Evolutionary conservation across 1,284 basidiomycete species (phyloP).

Genomic region (Boletellus dicymbophilus): DNA sequence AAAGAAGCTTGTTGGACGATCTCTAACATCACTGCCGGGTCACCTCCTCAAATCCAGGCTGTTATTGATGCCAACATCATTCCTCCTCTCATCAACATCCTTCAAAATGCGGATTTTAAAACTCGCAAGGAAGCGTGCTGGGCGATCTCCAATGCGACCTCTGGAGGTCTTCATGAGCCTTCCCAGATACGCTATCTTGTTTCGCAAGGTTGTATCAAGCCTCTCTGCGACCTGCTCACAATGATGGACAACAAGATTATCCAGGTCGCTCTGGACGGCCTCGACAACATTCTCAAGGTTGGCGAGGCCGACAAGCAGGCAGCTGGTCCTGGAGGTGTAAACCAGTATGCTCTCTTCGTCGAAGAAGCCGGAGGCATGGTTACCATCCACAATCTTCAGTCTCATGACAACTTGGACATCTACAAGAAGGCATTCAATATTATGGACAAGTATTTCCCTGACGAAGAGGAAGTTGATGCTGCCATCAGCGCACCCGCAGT

Average conservation of each 20-base stretch:
- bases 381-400: slow-evolving; percentile 98
- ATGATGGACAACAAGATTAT: slow-evolving; percentile 99
- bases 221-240: slow-evolving; percentile 92
- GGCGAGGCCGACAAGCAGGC: slow-evolving; percentile 95
- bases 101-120: slow-evolving; percentile 98
- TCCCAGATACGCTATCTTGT: slow-evolving; percentile 98
- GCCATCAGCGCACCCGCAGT: slow-evolving; percentile 82
- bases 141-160: slow-evolving; percentile 99
- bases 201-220: slow-evolving; percentile 97
- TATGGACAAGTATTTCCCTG: slow-evolving; percentile 96
- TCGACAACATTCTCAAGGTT: slow-evolving; percentile 99
- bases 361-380: slow-evolving; percentile 99
- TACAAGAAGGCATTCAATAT: slow-evolving; percentile 99
- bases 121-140: slow-evolving; percentile 99
- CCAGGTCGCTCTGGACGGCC: slow-evolving; percentile 94
- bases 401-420: slow-evolving; percentile 99
- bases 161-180: slow-evolving; percentile 96
- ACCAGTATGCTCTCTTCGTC: slow-evolving; percentile 93
- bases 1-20: slow-evolving; percentile 99
- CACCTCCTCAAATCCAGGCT: slow-evolving; percentile 94
- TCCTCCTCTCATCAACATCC: slow-evolving; percentile 97
- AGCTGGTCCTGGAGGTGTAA: slow-evolving; percentile 81
- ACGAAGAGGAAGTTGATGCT: slow-evolving; percentile 83
- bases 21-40: slow-evolving; percentile 98
- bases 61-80: slow-evolving; percentile 90